Evolutionary conservation across 2,329 filamentous ascomycete genomes (phyloP).

Genomic region (Aureobasidium namibiae): DNA sequence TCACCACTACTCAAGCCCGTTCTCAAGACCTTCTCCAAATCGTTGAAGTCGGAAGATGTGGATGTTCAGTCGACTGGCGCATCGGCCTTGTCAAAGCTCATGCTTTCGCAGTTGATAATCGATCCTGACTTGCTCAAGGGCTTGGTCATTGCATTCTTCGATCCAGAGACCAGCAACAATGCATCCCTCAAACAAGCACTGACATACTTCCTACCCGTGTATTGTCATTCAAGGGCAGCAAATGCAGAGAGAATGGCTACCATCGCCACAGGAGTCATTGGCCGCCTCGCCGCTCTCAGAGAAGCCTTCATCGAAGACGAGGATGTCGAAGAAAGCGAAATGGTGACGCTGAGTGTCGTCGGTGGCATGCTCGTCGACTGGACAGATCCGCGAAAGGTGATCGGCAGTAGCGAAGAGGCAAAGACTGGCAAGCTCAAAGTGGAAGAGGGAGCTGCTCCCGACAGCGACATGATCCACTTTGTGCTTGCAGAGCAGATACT

Average conservation of each 20-base stretch:
- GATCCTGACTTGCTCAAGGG: slow-evolving; percentile 69
- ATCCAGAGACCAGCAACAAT: slow-evolving; percentile 70
- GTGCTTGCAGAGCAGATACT: slow-evolving; percentile 70
- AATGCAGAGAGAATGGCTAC: slow-evolving; percentile 76
- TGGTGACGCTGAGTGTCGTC: slow-evolving; percentile 66
- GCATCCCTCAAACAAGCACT: slow-evolving; percentile 77
- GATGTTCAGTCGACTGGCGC: slow-evolving; percentile 76
- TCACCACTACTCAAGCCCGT: slow-evolving; percentile 51
- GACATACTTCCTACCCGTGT: slow-evolving; percentile 90
- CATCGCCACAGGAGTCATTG: slow-evolving; percentile 65
- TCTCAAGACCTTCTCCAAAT: slow-evolving; percentile 77
- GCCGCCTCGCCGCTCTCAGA: slow-evolving; percentile 48
- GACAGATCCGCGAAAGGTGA: slow-evolving; percentile 80
- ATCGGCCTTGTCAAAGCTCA: slow-evolving; percentile 73
- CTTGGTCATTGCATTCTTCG: slow-evolving; percentile 79
- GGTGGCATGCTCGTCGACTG: slow-evolving; percentile 83
- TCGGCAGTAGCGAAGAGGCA: slow-evolving; percentile 51
- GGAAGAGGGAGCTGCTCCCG: slow-evolving; percentile 54
- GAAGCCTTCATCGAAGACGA: slow-evolving; percentile 43
- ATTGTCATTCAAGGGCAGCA: slow-evolving; percentile 74
- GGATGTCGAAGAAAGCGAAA: slow-evolving; percentile 64
- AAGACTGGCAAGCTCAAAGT: slow-evolving; percentile 42
- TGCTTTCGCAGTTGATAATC: slow-evolving; percentile 71
- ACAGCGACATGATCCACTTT: slow-evolving; percentile 53
- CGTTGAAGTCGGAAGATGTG: slow-evolving; percentile 62